phyloP scores from a whole-genome alignment of 352 stramenopile genomes.

The Phytophthora multivora region DNA sequence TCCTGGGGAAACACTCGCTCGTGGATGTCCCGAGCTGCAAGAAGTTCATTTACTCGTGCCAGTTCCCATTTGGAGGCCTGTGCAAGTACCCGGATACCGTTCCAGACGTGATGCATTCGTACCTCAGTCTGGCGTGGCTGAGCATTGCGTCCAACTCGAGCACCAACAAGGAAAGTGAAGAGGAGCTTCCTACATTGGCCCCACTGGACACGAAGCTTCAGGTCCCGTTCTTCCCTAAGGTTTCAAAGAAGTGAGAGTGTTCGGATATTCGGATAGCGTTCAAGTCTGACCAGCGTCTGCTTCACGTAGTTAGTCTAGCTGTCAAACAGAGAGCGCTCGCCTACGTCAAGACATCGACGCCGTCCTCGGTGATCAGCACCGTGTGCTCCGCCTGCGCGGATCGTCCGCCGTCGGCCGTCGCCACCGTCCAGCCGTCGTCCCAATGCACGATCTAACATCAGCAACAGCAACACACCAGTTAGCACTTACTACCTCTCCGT shows the following conservation, averaged over 20 bases:
- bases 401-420: constrained; percentile 91
- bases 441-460: constrained; percentile 83
- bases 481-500: not conserved
- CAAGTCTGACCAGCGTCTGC: constrained; percentile 6
- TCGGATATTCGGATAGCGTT: not conserved
- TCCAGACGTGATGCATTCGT: constrained; percentile 93
- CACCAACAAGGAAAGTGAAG: constrained; percentile 8
- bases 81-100: constrained; percentile 78
- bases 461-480: not conserved
- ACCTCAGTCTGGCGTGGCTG: constrained; percentile 90
- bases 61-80: constrained; percentile 85
- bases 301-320: constrained; percentile 12
- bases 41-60: constrained; percentile 84
- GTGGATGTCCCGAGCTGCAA: constrained; percentile 75
- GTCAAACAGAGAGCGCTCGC: not conserved
- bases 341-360: constrained; percentile 95
- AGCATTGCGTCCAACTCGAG: constrained; percentile 69
- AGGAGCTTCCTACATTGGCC: constrained; percentile 45
- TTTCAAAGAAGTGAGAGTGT: constrained; percentile 20
- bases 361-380: constrained; percentile 95
- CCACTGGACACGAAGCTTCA: constrained; percentile 79
- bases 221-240: constrained; percentile 68
- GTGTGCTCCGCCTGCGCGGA: constrained; percentile 99
- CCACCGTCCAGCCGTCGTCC: constrained; percentile 97
- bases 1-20: constrained; percentile 79